These are phyloP conservation scores for Paracamarosporium sp. DNA, from an alignment of 2,329 filamentous ascomycete species.

Conservation along the genomic window DNA sequence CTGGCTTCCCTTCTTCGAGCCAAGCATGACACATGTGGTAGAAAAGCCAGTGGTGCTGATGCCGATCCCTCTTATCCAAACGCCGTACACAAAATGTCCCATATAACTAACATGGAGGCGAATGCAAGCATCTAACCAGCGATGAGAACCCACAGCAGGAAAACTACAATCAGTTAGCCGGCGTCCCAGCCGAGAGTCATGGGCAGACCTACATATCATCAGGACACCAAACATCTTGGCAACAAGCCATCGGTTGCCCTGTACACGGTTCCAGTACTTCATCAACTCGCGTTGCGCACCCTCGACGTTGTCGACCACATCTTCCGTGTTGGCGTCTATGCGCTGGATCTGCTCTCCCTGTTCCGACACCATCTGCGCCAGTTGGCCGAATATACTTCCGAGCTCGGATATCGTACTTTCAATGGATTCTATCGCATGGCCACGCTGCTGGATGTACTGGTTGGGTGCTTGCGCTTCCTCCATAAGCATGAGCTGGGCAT, in stretches of 20 bases:
- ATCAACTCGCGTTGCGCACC: slow-evolving; percentile 93
- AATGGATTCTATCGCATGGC: slow-evolving; percentile 95
- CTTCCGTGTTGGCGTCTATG: slow-evolving; percentile 96
- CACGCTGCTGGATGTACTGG: slow-evolving; percentile 89
- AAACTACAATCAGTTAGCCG: slow-evolving; percentile 37
- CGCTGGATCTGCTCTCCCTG: slow-evolving; percentile 98
- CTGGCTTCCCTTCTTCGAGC: neutral
- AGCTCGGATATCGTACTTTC: slow-evolving; percentile 94
- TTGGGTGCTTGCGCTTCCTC: slow-evolving; percentile 89
- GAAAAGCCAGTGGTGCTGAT: slow-evolving; percentile 14
- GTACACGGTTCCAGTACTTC: slow-evolving; percentile 95
- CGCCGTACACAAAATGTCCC: slow-evolving; percentile 17
- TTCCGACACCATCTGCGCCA: slow-evolving; percentile 96
- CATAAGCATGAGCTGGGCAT: slow-evolving; percentile 86
- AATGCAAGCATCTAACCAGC: slow-evolving; percentile 53
- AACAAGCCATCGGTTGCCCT: slow-evolving; percentile 93
- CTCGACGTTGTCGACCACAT: slow-evolving; percentile 98
- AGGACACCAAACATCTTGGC: slow-evolving; percentile 85
- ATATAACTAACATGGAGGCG: slow-evolving; percentile 15
- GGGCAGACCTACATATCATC: slow-evolving; percentile 76
- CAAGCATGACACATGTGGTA: neutral
- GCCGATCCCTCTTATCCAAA: slow-evolving; percentile 25
- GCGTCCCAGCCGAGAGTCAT: neutral
- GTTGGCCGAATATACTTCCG: slow-evolving; percentile 89
- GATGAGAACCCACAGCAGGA: slow-evolving; percentile 72